These are phyloP conservation scores for Phenoliferia sp. DNA, from an alignment of 1,284 basidiomycete genomes.

Conservation along the genomic window DNA sequence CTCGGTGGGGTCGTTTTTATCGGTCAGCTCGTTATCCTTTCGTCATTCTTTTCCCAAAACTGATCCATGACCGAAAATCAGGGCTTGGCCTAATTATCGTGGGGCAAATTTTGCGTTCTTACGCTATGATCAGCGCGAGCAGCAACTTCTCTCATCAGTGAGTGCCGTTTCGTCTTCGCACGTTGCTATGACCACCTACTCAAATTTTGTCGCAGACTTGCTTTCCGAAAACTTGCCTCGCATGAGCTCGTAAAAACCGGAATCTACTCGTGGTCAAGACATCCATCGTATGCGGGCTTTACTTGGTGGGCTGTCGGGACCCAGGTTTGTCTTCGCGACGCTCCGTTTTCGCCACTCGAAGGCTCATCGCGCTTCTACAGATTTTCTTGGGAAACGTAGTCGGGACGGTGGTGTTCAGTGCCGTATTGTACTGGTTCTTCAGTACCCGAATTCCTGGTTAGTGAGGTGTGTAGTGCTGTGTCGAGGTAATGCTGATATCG, in stretches of 20 bases:
- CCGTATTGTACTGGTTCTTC: conserved; percentile 82
- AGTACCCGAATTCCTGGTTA: conserved; percentile 68
- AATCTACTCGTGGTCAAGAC: conserved; percentile 79
- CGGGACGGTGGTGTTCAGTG: conserved; percentile 52
- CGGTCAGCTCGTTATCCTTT: conserved; percentile 13
- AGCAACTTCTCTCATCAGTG: conserved; percentile 83
- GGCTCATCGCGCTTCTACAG: conserved; percentile 41
- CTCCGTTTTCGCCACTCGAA: background rate
- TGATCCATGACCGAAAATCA: conserved; percentile 36
- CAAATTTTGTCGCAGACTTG: conserved; percentile 48
- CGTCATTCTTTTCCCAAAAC: background rate
- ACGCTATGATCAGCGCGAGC: conserved; percentile 92
- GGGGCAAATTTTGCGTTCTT: conserved; percentile 75
- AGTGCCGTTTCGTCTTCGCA: background rate
- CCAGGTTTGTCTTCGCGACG: conserved; percentile 16
- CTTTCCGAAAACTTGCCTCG: conserved; percentile 61
- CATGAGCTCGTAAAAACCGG: conserved; percentile 74
- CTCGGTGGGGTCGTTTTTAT: conserved; percentile 17
- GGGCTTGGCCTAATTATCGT: conserved; percentile 60
- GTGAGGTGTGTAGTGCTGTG: conserved; percentile 31
- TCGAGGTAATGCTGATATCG: background rate
- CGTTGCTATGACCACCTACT: background rate
- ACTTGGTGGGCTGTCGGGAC: conserved; percentile 97
- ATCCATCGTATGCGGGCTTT: conserved; percentile 96
- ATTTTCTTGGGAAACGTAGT: conserved; percentile 84